These are phyloP conservation scores for Aspergillus caelatus DNA, from an alignment of 2,329 filamentous ascomycete species.

Conservation along the genomic window DNA sequence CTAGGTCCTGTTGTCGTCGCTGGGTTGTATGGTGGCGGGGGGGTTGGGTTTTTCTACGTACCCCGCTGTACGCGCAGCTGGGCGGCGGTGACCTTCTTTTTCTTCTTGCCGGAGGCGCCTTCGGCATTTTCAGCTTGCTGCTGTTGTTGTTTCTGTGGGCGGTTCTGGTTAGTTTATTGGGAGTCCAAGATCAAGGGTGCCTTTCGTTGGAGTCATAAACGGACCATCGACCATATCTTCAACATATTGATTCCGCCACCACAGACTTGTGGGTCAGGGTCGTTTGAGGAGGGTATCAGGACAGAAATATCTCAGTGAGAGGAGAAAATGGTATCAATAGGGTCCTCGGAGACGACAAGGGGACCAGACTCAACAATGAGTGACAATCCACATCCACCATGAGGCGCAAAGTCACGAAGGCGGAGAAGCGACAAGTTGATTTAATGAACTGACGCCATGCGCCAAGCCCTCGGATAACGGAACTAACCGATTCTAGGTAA, in stretches of 20 bases:
- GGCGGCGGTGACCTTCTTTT: constrained; percentile 98
- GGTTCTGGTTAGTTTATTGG: not conserved
- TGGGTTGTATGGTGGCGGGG: not conserved
- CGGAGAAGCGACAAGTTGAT: not conserved
- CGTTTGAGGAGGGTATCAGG: not conserved
- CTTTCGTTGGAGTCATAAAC: constrained; percentile 22
- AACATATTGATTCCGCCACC: constrained; percentile 68
- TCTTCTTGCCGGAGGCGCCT: constrained; percentile 77
- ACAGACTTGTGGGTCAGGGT: not conserved
- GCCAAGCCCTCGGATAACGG: constrained; percentile 1
- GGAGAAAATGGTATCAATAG: constrained; percentile 1
- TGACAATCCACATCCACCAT: constrained; percentile 2
- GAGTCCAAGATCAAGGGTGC: not conserved
- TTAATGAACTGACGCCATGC: constrained; percentile 3
- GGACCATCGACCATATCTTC: constrained; percentile 99
- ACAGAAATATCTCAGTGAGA: not conserved
- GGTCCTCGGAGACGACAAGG: constrained; percentile 9
- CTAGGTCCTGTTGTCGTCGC: no score
- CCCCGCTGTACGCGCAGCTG: constrained; percentile 96
- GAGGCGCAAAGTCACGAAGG: constrained; percentile 2
- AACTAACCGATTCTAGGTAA: not conserved
- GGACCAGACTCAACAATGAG: not conserved
- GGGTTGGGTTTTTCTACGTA: constrained; percentile 43
- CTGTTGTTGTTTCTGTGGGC: constrained; percentile 70
- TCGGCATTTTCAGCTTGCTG: constrained; percentile 94